These are phyloP conservation scores for Pyrrhoderma lamaoense DNA, from an alignment of 1,284 basidiomycete genomes.

Conservation along the genomic window DNA sequence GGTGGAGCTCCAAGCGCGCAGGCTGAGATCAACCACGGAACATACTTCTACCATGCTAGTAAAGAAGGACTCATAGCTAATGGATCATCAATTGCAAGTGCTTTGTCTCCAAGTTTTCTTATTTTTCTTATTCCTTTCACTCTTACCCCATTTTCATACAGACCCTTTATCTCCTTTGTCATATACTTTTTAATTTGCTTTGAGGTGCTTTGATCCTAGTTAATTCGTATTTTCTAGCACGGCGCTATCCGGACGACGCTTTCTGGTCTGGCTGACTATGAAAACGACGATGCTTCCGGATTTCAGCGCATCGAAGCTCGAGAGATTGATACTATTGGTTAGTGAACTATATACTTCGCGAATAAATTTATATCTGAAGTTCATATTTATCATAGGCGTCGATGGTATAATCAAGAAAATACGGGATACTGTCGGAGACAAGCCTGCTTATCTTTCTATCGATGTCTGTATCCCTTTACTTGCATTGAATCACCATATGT, in stretches of 20 bases:
- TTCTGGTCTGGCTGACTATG: slow-evolving; percentile 63
- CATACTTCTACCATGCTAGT: slow-evolving; percentile 74
- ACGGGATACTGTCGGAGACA: slow-evolving; percentile 56
- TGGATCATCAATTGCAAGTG: slow-evolving; percentile 77
- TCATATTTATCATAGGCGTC: slow-evolving; percentile 35
- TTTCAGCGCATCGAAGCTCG: slow-evolving; percentile 69
- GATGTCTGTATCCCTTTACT: slow-evolving; percentile 38
- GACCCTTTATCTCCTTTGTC: neutral
- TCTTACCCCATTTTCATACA: neutral
- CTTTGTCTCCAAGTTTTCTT: slow-evolving; percentile 28
- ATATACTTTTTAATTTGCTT: neutral
- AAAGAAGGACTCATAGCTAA: slow-evolving; percentile 69
- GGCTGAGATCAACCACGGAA: slow-evolving; percentile 67
- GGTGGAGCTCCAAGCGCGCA: slow-evolving; percentile 61
- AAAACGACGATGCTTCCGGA: slow-evolving; percentile 57
- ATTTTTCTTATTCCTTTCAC: slow-evolving; percentile 18
- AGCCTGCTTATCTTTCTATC: slow-evolving; percentile 67
- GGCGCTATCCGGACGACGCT: slow-evolving; percentile 73
- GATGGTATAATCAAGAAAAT: slow-evolving; percentile 67
- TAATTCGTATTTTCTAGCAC: slow-evolving; percentile 49
- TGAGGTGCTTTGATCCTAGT: slow-evolving; percentile 64
- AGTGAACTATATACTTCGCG: slow-evolving; percentile 2
- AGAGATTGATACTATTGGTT: slow-evolving; percentile 70
- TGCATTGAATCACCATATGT: neutral
- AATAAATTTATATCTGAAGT: slow-evolving; percentile 11